Conservation (phyloP, 1,284 basidiomycete genomes). For the Ustilago sp. region DNA sequence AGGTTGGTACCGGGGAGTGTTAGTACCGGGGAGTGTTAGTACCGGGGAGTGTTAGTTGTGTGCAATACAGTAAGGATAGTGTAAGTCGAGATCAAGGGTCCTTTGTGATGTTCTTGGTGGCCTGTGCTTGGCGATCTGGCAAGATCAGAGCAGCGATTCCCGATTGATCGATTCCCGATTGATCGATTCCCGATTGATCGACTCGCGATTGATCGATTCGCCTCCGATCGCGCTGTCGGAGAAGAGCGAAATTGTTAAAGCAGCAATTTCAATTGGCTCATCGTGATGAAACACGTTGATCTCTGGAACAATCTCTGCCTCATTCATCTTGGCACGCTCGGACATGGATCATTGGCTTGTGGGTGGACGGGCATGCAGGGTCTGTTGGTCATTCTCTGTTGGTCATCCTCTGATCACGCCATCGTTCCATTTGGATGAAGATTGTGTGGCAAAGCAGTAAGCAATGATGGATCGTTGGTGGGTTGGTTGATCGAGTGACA, state of each 20-base stretch:
- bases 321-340: not conserved
- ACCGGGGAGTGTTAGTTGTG: too few relatives aligned
- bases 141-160: not conserved
- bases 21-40: too few relatives aligned
- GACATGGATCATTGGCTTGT: constrained; percentile 13
- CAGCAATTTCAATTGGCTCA: not conserved
- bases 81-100: constrained; percentile 9
- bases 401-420: constrained; percentile 26
- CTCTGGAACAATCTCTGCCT: not conserved
- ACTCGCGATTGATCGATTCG: constrained; percentile 1
- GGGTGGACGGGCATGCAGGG: not conserved
- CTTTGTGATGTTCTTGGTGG: constrained; percentile 12
- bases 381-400: constrained; percentile 3
- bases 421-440: constrained; percentile 14
- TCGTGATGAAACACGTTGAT: not conserved
- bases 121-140: constrained; percentile 21
- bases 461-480: constrained; percentile 3
- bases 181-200: not conserved
- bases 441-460: constrained; percentile 19
- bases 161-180: not conserved
- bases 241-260: not conserved
- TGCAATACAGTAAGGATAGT: too few relatives aligned
- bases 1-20: too few relatives aligned
- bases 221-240: not conserved
- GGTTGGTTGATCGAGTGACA: not conserved